phyloP scores from a whole-genome alignment of 768 basidiomycete genomes.

The Boletus edulis region DNA sequence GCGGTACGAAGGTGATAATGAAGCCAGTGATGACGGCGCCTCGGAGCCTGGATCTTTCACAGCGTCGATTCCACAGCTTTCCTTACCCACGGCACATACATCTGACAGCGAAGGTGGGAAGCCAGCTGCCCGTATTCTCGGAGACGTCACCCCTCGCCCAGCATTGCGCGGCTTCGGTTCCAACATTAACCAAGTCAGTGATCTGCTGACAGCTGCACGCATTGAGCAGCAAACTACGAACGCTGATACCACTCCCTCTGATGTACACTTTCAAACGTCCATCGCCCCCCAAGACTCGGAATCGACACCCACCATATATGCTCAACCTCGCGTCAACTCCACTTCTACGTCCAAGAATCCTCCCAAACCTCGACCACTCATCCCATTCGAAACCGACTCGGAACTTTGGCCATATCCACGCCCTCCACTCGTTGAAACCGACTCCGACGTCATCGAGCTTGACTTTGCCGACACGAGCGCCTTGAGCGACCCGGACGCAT shows the following conservation, averaged over 20 bases:
- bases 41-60: slow-evolving; percentile 40
- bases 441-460: slow-evolving; percentile 67
- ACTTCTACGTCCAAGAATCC: slow-evolving; percentile 11
- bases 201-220: slow-evolving; percentile 25
- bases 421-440: slow-evolving; percentile 39
- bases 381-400: slow-evolving; percentile 63
- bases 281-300: slow-evolving; percentile 2
- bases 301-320: slow-evolving; percentile 11
- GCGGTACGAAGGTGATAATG: slow-evolving; percentile 60
- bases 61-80: slow-evolving; percentile 38
- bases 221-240: slow-evolving; percentile 16
- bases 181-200: slow-evolving; percentile 30
- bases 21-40: slow-evolving; percentile 35
- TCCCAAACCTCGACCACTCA: slow-evolving; percentile 39
- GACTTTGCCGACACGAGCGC: slow-evolving; percentile 74
- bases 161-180: slow-evolving; percentile 36
- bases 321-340: slow-evolving; percentile 7
- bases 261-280: slow-evolving; percentile 3
- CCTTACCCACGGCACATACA: slow-evolving; percentile 15
- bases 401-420: slow-evolving; percentile 73
- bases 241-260: slow-evolving; percentile 3
- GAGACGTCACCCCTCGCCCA: slow-evolving; percentile 66
- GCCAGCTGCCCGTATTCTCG: slow-evolving; percentile 21
- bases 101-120: slow-evolving; percentile 20
- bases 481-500: slow-evolving; percentile 64